phyloP scores from a whole-genome alignment of 176 grass and related monocot genomes.

The Triticum dicoccoides region DNA sequence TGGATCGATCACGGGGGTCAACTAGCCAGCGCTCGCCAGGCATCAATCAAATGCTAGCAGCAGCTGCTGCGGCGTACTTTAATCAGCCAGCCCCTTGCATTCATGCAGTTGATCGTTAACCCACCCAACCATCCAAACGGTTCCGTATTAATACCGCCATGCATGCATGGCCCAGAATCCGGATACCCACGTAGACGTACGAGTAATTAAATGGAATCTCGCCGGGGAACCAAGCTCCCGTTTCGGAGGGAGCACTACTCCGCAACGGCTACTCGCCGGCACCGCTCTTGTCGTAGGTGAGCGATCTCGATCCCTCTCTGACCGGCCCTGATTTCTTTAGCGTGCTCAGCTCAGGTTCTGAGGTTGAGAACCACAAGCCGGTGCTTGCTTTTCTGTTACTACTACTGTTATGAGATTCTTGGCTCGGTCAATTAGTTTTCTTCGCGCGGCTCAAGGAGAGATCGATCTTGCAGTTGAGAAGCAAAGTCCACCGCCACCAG shows the following conservation, averaged over 20 bases:
- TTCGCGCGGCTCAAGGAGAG: background rate
- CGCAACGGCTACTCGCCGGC: constrained; percentile 23
- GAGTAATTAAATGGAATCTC: background rate
- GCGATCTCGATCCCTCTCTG: background rate
- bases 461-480: constrained; percentile 20
- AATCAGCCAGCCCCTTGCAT: background rate
- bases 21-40: no score
- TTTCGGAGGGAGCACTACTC: background rate
- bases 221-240: background rate
- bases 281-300: background rate
- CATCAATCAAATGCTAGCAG: background rate
- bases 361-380: background rate
- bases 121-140: background rate
- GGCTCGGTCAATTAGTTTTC: no score
- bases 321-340: background rate
- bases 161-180: no score
- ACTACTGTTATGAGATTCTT: no score
- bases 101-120: background rate
- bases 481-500: constrained; percentile 19
- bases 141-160: background rate
- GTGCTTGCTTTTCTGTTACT: background rate
- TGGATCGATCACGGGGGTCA: no score
- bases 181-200: no score
- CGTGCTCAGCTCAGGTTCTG: no score
- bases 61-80: background rate